Base-by-base conservation (phyloP, 495 filamentous ascomycete species). In the Sphaerosporella brunnea region DNA sequence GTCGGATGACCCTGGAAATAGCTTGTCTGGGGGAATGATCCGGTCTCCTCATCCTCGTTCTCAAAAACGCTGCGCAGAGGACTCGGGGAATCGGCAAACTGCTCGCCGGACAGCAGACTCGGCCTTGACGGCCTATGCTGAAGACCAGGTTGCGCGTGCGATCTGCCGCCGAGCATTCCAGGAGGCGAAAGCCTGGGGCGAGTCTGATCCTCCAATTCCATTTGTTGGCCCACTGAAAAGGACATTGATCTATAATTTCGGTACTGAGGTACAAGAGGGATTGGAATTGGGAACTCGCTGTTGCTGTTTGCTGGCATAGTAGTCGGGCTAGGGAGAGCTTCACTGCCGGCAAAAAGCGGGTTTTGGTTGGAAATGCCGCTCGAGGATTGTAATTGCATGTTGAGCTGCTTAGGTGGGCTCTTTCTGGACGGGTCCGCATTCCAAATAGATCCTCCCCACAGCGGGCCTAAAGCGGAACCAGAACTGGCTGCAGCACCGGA, bases 211-310 rank as follows among this genome's bases (percentile, higher is more conserved):
- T 93, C 84, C 4, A 78, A 72, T 20, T 94, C 86, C 51, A 83
- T 63, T 61, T 97, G n/a, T n/a, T n/a, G 90, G 20, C 90, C 90
- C 23, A 94, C 87, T 1, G 88, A 95, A 62, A 95, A 96, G 3
- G 90, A 97, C 65, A 93, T 84, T 11, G 90, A 97, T 24, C 90
- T 80, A 57, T 92, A 92, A 1, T 82, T 88, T 58, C 93, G 90
- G 8, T 80, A 82, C 0, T 85, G 90, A 2, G 87, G 87, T 51
- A 93, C 83, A 11, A 95, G 68, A 2, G 87, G 87, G 49, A 93
- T 93, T 4, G 82, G 73, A 50, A 95, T 92, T 11, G 86, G 86
- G 48, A 93, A 83, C 48, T 84, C 80, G 5, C 75, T 69, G 35
- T 69, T 64, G 35, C 66, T 67, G 2, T 23, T 25, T 4, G 71